Evolutionary conservation across 805 yeast genomes (phyloP).

Genomic region (Starmerella bombicola): DNA sequence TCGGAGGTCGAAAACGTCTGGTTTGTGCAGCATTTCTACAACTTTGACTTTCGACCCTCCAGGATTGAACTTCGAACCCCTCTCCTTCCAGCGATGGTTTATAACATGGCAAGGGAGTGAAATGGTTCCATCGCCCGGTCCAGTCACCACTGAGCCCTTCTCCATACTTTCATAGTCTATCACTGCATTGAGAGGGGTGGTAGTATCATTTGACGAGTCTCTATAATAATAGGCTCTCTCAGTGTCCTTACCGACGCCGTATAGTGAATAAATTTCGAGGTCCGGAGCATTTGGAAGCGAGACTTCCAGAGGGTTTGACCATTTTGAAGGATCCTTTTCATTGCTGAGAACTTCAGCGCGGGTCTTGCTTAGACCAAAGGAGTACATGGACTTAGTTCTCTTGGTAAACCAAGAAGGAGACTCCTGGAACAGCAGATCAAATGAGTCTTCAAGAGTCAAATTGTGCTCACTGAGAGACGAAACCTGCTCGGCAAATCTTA

Average conservation of each 20-base stretch:
- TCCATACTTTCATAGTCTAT: slow-evolving; percentile 51
- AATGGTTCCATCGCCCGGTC: slow-evolving; percentile 96
- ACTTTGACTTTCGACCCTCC: slow-evolving; percentile 58
- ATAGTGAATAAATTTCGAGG: slow-evolving; percentile 75
- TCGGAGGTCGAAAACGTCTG: slow-evolving; percentile 83
- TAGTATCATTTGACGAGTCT: slow-evolving; percentile 45
- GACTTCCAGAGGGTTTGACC: slow-evolving; percentile 93
- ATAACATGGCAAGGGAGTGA: slow-evolving; percentile 75
- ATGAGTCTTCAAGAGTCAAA: slow-evolving; percentile 52
- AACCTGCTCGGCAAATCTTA: slow-evolving; percentile 43
- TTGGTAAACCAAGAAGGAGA: slow-evolving; percentile 68
- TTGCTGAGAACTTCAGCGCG: slow-evolving; percentile 48
- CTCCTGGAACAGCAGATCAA: slow-evolving; percentile 49
- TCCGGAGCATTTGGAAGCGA: slow-evolving; percentile 89
- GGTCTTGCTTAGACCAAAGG: slow-evolving; percentile 61
- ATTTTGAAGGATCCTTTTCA: slow-evolving; percentile 59
- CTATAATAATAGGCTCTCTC: slow-evolving; percentile 84
- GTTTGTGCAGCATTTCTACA: slow-evolving; percentile 88
- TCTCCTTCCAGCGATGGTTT: slow-evolving; percentile 82
- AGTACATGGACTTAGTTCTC: slow-evolving; percentile 57
- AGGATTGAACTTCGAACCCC: slow-evolving; percentile 58
- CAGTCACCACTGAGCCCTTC: slow-evolving; percentile 50
- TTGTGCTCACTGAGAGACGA: slow-evolving; percentile 39
- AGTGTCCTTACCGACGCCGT: slow-evolving; percentile 94
- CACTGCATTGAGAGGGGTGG: slow-evolving; percentile 49